phyloP scores from a whole-genome alignment of 2,329 filamentous ascomycete species.

The Cordyceps tenuipes region DNA sequence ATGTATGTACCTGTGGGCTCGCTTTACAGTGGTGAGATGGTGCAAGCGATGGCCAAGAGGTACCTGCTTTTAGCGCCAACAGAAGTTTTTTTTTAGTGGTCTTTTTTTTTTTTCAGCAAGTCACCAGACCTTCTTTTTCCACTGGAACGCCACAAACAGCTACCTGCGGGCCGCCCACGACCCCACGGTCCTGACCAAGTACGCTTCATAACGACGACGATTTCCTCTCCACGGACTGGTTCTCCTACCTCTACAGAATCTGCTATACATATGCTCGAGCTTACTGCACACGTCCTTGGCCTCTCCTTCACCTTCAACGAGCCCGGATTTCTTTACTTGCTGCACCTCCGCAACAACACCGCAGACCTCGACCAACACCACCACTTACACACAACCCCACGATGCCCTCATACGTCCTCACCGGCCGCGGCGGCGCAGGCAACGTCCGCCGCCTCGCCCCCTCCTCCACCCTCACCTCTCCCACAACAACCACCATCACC shows the following conservation, averaged over 20 bases:
- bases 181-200: not conserved
- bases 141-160: not conserved
- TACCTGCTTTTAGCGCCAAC: not conserved
- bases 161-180: slow-evolving; percentile 4
- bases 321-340: not conserved
- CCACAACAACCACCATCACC: slow-evolving; percentile 11
- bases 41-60: not conserved
- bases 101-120: slow-evolving; percentile 4
- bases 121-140: not conserved
- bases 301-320: not conserved
- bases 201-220: slow-evolving; percentile 1
- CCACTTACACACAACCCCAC: slow-evolving; percentile 34
- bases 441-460: slow-evolving; percentile 45
- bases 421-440: slow-evolving; percentile 48
- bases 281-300: not conserved
- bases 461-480: slow-evolving; percentile 21
- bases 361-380: slow-evolving; percentile 19
- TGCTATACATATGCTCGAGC: not conserved
- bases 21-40: not conserved
- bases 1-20: slow-evolving; percentile 3
- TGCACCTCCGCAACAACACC: not conserved
- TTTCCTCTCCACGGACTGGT: not conserved
- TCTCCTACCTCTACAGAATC: not conserved
- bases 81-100: not conserved
- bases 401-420: slow-evolving; percentile 39